Base-by-base conservation (phyloP, 2,329 filamentous ascomycete species). In the Hysterium pulicare region DNA sequence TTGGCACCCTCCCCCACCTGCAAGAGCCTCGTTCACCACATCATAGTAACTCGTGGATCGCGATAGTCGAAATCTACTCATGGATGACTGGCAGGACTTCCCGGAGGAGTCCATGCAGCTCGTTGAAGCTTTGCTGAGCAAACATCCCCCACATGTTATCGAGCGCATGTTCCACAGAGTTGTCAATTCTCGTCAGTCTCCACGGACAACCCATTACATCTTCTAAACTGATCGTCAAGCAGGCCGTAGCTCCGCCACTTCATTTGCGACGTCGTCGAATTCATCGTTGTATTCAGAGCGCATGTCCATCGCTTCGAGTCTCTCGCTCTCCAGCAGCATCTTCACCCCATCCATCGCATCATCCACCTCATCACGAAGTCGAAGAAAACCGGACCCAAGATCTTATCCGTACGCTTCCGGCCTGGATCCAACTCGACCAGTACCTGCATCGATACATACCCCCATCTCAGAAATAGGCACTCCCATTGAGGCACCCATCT, bases 91-190 rank as follows among this genome's bases (percentile, higher is more conserved):
- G 30, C 40, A 62, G 34, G 59, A 66, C 16, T 62, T 65, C 33
- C 61, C 61, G 9, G 62, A 64, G 23, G 63, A 66, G 45, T 65
- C 62, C 31, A 60, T 64, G 59, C 60, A 55, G 45, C 63, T 65
- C 46, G 60, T 66, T 33, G 61, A 66, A 49, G 63, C 63, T 16
- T 43, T 66, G 47, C 46, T 66, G 44, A 54, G 54, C 36, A 54
- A 59, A 38, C 62, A 66, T 46, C 60, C 57, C 24, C 63, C 62
- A n/a, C 61, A 65, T 19, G 37, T 60, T 34, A 64, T 66, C 17
- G 60, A 64, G 41, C 45, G 60, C 17, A 66, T 66, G 63, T 66
- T 66, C 39, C 55, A 60, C 26, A 61, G 65, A 48, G 58, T 61
- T 11, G 47, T 64, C 35, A 62, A 65, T 23, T 59, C 60, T 41